phyloP scores from a whole-genome alignment of 805 yeast species.

The Candida tallmaniae region DNA sequence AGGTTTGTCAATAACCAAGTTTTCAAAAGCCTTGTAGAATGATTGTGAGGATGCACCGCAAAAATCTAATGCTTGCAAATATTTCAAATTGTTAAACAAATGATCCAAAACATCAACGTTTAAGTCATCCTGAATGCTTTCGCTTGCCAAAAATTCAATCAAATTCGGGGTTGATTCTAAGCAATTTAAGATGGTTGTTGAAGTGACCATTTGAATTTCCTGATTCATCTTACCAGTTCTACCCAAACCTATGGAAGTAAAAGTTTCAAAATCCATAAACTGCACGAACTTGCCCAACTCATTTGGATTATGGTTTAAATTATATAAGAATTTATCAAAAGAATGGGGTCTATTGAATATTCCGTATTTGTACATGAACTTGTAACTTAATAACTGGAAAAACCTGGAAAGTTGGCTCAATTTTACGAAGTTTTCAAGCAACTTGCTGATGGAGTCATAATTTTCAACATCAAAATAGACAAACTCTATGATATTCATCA shows the following conservation, averaged over 20 bases:
- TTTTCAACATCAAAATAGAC: slow-evolving; percentile 49
- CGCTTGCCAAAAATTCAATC: slow-evolving; percentile 76
- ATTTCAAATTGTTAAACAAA: slow-evolving; percentile 50
- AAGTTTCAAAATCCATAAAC: slow-evolving; percentile 80
- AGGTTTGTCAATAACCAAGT: slow-evolving; percentile 28
- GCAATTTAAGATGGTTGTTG: slow-evolving; percentile 62
- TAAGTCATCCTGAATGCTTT: slow-evolving; percentile 80
- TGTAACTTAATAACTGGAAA: slow-evolving; percentile 52
- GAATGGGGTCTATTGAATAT: slow-evolving; percentile 76
- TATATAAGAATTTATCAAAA: slow-evolving; percentile 63
- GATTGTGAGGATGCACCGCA: slow-evolving; percentile 76
- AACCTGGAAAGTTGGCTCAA: slow-evolving; percentile 53
- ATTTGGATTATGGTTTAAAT: slow-evolving; percentile 53
- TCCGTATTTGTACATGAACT: slow-evolving; percentile 61
- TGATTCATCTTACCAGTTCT: slow-evolving; percentile 85
- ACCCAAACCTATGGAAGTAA: slow-evolving; percentile 86
- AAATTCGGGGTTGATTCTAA: slow-evolving; percentile 61
- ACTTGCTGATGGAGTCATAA: slow-evolving; percentile 47
- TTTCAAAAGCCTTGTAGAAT: slow-evolving; percentile 57
- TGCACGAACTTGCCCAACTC: slow-evolving; percentile 59
- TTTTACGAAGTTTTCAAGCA: slow-evolving; percentile 46
- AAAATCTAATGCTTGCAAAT: slow-evolving; percentile 71
- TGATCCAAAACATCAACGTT: slow-evolving; percentile 51
- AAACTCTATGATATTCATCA: slow-evolving; percentile 50
- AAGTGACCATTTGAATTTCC: slow-evolving; percentile 87